Percentiles rank a stretch among this genome's conserved stretches.
Conservation (phyloP, 202 grass and related monocot genomes). For the Digitaria exilis region DNA sequence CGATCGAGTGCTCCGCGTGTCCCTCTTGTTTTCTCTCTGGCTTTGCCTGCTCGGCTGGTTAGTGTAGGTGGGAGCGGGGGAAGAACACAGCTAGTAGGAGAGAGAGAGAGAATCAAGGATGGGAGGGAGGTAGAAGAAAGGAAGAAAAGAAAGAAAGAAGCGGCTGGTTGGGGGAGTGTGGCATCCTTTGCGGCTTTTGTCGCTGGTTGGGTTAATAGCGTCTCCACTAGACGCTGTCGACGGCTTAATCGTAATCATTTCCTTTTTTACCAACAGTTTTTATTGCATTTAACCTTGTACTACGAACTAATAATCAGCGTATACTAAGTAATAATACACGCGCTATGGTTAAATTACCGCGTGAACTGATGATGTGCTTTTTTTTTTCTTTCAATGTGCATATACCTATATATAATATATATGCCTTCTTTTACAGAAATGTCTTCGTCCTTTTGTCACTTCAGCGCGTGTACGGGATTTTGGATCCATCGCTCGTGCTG, state of each 20-base stretch:
- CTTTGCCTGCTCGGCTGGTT: not conserved
- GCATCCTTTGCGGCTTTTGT: conserved; percentile 62
- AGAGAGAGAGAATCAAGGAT: conserved; percentile 8
- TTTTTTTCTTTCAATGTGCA: not conserved
- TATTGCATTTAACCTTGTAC: not conserved
- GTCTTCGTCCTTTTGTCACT: not conserved
- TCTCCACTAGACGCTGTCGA: conserved; percentile 70
- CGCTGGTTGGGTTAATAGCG: conserved; percentile 56
- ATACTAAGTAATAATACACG: conserved; percentile 20
- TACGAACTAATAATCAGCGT: conserved; percentile 12
- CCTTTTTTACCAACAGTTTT: conserved; percentile 1
- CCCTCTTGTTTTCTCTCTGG: not conserved
- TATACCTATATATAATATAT: not conserved
- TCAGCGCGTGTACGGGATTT: not conserved
- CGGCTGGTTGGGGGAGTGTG: conserved; percentile 54
- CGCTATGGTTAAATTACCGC: not conserved
- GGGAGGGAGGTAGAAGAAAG: conserved; percentile 35
- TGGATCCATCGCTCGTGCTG: not conserved
- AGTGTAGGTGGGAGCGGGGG: conserved; percentile 1
- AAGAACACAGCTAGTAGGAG: not conserved
- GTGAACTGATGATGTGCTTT: not conserved
- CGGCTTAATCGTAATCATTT: conserved; percentile 42
- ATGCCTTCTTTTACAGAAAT: not conserved
- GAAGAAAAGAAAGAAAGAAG: not conserved
- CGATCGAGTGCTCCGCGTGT: not conserved